Evolutionary conservation across 768 basidiomycete species (phyloP).

Genomic region (Auricularia cornea): DNA sequence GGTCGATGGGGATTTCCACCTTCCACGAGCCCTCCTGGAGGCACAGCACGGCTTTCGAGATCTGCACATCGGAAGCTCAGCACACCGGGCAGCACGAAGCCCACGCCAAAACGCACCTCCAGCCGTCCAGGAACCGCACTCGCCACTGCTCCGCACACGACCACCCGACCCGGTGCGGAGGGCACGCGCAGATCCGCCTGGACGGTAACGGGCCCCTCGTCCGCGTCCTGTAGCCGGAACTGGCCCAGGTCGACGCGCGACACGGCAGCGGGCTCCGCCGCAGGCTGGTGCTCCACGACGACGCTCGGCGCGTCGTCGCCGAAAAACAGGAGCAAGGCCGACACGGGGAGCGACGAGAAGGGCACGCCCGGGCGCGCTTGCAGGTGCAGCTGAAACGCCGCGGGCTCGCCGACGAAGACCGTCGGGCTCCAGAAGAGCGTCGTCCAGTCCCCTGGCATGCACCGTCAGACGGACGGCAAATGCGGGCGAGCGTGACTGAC

Average conservation of each 20-base stretch:
- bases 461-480: slow-evolving; percentile 4
- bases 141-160: slow-evolving; percentile 53
- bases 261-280: slow-evolving; percentile 17
- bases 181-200: slow-evolving; percentile 41
- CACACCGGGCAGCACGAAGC: slow-evolving; percentile 11
- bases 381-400: slow-evolving; percentile 70
- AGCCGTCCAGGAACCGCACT: slow-evolving; percentile 43
- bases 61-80: slow-evolving; percentile 27
- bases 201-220: slow-evolving; percentile 15
- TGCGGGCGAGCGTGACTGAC: slow-evolving; percentile 37
- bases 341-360: slow-evolving; percentile 53
- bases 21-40: slow-evolving; percentile 59
- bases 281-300: slow-evolving; percentile 37
- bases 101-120: slow-evolving; percentile 35
- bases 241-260: slow-evolving; percentile 41
- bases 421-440: slow-evolving; percentile 66
- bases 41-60: slow-evolving; percentile 32
- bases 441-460: slow-evolving; percentile 47
- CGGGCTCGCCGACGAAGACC: slow-evolving; percentile 49
- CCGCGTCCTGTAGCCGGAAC: slow-evolving; percentile 16
- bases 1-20: slow-evolving; percentile 53
- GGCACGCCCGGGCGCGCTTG: slow-evolving; percentile 39
- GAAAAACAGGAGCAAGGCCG: slow-evolving; percentile 52
- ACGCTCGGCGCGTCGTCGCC: slow-evolving; percentile 41
- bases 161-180: slow-evolving; percentile 42